Base-by-base conservation (phyloP, 306 rosid genomes). In the Gastrolobium villosum region DNA sequence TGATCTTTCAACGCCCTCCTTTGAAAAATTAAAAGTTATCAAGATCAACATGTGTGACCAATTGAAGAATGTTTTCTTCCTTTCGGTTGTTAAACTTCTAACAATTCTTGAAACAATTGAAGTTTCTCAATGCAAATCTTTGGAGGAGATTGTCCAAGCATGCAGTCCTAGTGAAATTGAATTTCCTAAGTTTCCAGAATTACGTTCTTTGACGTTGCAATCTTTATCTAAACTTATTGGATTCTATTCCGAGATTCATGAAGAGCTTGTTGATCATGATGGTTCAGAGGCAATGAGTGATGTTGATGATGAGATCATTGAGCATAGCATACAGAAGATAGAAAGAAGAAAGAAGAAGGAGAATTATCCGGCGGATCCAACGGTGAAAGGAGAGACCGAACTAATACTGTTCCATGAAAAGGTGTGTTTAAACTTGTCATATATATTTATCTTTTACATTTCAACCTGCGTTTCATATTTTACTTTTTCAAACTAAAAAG, bases 11-110 rank as follows among this genome's bases (percentile, higher is more conserved):
- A 48, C 10, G 3, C 55, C 60, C 10, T 82, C 86, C 28, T 81
- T 83, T 11, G 11, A 20, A 1, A 84, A 70, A 56, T 70, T 88
- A 39, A 87, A 75, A 53, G 32, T 40, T n/a, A 53, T 89, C 34
- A 74, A 20, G 31, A 62, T 89, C 14, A 11, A 9, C 1, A 8
- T 2, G 0, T 81, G 85, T 68, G 14, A 5, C 4, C n/a, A 36
- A 80, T 14, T 86, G 40, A 44, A 40, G 32, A 60, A 45, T 15
- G 57, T 86, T 48, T 72, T 80, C 78, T 55, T 5, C 3, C 0
- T 43, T 49, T 70, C 36, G 45, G 28, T 65, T 44, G 61, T 52
- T 14, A 45, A 6, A 5, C 78, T 54, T 63, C 62, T 86, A 34
- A 3, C 13, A 3, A 40, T 28, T 8, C 85, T 86, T 43, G 72